Evolutionary conservation across 2,329 filamentous ascomycete genomes (phyloP).

Genomic region (Trichoderma semiorbis): DNA sequence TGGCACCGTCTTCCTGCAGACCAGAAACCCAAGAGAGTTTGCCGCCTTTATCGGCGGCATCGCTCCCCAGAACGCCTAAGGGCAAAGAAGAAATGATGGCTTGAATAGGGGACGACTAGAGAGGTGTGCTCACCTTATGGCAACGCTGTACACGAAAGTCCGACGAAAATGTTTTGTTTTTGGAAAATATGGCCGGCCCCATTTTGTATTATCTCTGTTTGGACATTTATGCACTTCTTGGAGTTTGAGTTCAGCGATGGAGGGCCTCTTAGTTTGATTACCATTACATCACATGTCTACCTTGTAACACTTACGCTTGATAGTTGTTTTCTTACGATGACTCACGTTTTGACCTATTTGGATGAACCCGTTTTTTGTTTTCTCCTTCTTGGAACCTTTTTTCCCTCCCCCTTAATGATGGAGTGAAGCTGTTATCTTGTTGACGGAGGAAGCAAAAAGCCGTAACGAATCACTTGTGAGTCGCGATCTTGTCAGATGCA

Average conservation of each 20-base stretch:
- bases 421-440: neutral
- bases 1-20: slow-evolving; percentile 89
- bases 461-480: neutral
- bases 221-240: neutral
- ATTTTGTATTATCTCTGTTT: neutral
- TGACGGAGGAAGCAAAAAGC: neutral
- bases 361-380: neutral
- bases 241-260: neutral
- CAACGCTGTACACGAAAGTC: neutral
- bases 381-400: neutral
- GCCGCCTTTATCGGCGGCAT: slow-evolving; percentile 51
- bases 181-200: neutral
- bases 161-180: neutral
- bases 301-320: neutral
- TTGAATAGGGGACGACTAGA: neutral
- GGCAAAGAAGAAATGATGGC: neutral
- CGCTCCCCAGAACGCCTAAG: slow-evolving; percentile 30
- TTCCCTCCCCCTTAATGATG: neutral
- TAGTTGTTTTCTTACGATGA: neutral
- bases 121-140: neutral
- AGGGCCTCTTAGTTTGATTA: neutral
- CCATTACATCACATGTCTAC: neutral
- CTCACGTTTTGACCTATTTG: neutral
- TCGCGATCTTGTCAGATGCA: neutral
- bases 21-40: slow-evolving; percentile 70